phyloP scores from a whole-genome alignment of 257 asterid species.

The Ligustrum vulgare region DNA sequence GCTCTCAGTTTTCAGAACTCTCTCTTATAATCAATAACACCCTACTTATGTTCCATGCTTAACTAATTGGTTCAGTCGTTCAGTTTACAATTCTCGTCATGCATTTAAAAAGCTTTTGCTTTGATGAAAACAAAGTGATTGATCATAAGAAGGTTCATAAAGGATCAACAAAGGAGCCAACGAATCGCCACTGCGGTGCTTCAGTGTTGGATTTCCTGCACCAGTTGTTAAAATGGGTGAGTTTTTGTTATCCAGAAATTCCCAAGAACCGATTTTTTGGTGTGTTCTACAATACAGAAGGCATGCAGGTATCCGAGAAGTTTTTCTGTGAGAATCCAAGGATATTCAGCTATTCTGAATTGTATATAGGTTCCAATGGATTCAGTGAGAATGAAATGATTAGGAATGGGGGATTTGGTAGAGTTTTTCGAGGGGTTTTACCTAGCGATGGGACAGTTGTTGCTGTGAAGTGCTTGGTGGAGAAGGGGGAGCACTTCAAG shows the following conservation, averaged over 20 bases:
- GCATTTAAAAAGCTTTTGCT: conserved; percentile 67
- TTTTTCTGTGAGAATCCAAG: conserved; percentile 62
- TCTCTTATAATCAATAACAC: not conserved
- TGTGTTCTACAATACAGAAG: conserved; percentile 69
- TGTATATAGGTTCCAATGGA: conserved; percentile 74
- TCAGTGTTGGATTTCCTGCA: conserved; percentile 36
- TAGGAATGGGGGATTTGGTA: conserved; percentile 91
- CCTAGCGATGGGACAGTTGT: conserved; percentile 88
- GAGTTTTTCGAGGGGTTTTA: conserved; percentile 69
- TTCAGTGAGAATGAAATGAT: conserved; percentile 52
- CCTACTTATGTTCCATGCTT: conserved; percentile 12
- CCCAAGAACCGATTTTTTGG: conserved; percentile 30
- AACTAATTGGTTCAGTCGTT: not conserved
- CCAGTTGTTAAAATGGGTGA: conserved; percentile 40
- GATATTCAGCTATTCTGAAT: conserved; percentile 83
- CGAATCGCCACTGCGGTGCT: conserved; percentile 15
- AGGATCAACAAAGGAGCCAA: not conserved
- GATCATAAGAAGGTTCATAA: conserved; percentile 20
- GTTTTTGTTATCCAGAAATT: conserved; percentile 31
- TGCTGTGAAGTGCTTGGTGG: conserved; percentile 86
- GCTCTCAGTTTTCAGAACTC: not conserved
- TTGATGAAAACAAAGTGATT: conserved; percentile 28
- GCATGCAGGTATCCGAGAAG: conserved; percentile 51
- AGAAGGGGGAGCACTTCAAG: conserved; percentile 72
- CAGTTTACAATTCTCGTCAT: conserved; percentile 29